Evolutionary conservation across 257 asterid species (phyloP).

Genomic region (Striga asiatica): DNA sequence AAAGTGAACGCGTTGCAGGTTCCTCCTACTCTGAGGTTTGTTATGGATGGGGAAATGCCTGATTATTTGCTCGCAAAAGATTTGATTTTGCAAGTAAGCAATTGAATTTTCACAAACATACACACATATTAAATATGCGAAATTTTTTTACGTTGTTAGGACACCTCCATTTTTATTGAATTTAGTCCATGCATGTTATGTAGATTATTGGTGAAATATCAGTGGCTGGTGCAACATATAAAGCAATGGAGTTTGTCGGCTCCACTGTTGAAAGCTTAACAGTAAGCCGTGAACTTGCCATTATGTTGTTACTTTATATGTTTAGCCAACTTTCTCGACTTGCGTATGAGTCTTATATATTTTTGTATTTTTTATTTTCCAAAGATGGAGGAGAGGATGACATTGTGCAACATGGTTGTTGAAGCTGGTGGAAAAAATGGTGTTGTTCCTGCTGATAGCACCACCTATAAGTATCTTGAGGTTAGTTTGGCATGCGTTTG

Average conservation of each 20-base stretch:
- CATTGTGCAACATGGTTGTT: conserved; percentile 95
- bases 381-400: conserved; percentile 99
- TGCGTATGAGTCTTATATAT: background rate
- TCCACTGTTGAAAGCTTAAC: conserved; percentile 80
- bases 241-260: conserved; percentile 98
- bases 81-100: conserved; percentile 90
- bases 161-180: conserved; percentile 3
- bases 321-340: background rate
- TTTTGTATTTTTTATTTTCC: background rate
- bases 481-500: conserved; percentile 28
- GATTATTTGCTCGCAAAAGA: conserved; percentile 89
- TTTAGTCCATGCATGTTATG: conserved; percentile 13
- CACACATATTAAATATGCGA: background rate
- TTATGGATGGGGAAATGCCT: conserved; percentile 96
- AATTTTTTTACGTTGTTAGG: background rate
- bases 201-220: conserved; percentile 98
- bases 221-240: conserved; percentile 96
- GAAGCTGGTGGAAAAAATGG: conserved; percentile 99
- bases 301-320: background rate
- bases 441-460: conserved; percentile 81
- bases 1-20: conserved; percentile 41
- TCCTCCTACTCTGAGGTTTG: conserved; percentile 91
- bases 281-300: conserved; percentile 30
- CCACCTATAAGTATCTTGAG: conserved; percentile 85
- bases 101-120: too few relatives aligned